Conservation (phyloP, 768 basidiomycete species). For the Lactifluus piperatus region DNA sequence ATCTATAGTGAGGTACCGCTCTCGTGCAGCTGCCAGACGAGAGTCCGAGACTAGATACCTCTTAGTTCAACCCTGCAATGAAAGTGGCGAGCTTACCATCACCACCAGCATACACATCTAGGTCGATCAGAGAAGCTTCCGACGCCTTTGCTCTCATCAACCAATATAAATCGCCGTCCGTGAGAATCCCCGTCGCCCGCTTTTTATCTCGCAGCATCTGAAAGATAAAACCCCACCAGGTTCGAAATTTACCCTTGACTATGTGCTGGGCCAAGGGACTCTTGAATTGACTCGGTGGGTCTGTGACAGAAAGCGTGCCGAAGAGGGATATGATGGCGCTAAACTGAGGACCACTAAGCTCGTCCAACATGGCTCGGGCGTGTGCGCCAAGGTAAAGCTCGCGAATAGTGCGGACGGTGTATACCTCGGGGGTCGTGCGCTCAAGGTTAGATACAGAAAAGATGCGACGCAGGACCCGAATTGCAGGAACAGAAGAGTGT, state of each 20-base stretch:
- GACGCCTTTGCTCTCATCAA: slow-evolving; percentile 36
- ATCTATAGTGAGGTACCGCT: slow-evolving; percentile 16
- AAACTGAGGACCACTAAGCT: slow-evolving; percentile 12
- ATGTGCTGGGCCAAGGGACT: slow-evolving; percentile 26
- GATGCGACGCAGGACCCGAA: slow-evolving; percentile 13
- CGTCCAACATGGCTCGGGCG: not conserved
- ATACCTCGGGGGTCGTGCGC: slow-evolving; percentile 1
- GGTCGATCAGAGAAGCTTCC: not conserved
- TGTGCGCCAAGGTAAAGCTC: slow-evolving; percentile 7
- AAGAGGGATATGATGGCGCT: slow-evolving; percentile 16
- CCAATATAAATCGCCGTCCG: slow-evolving; percentile 52
- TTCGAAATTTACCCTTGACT: slow-evolving; percentile 17
- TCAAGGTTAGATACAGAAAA: slow-evolving; percentile 10
- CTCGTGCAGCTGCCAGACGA: slow-evolving; percentile 1
- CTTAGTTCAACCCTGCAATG: not conserved
- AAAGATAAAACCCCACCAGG: slow-evolving; percentile 44
- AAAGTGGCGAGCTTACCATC: slow-evolving; percentile 4
- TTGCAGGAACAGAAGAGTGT: slow-evolving; percentile 2
- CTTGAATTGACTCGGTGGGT: not conserved
- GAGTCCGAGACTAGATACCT: not conserved
- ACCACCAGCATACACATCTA: slow-evolving; percentile 7
- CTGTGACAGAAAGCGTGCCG: slow-evolving; percentile 14
- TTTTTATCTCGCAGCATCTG: slow-evolving; percentile 40
- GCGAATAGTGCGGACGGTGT: slow-evolving; percentile 7
- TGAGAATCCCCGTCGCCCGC: slow-evolving; percentile 25